Evolutionary conservation across 1,284 basidiomycete genomes (phyloP), one percentile per base, ranked within the genome.

Genomic region (Calocybe gambosa): DNA sequence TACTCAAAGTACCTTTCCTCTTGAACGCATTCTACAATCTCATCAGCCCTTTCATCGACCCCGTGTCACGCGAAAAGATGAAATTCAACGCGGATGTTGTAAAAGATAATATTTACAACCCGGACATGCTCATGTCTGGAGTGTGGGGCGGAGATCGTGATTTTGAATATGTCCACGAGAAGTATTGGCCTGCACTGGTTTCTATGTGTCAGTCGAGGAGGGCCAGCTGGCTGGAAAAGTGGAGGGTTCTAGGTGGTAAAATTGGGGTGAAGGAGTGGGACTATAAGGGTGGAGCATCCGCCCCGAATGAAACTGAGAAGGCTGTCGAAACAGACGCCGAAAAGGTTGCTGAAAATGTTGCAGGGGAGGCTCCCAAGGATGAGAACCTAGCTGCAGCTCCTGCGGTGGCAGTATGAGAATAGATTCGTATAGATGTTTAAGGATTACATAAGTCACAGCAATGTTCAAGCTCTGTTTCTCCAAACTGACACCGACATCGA

Each of bases 1-100:
- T 95, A 54, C 74, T 87, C 50, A 91, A 94, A 59, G 80, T 93
- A 39, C 93, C 93, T 18, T 90, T 77, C 67, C 65, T 90, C 54
- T 66, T 93, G 52, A 82, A 82, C 52, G 74, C 82, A 0, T 93
- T 93, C 71, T 92, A 88, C 73, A 86, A 83, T 50, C 70, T 90
- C 51, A 82, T 97, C 60, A 78, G 74, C 46, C 92, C 93, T 0
- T 80, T 89, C 61, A 75, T 89, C 42, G 86, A 89, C 63, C 83
- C 85, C 5, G 59, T 91, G 55, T 95, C 93, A 0, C 82, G 86
- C 9, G 55, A 68, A 28, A 86, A 86, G 58, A 68, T 86, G 60
- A 71, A 77, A 46, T 86, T 89, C 65, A 88, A 89, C 56, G 83
- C 84, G 1, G 55, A 74, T 25, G 68, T 77, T 35, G 61, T 81